Evolutionary conservation across 2,329 filamentous ascomycete species (phyloP).

Genomic region (Alternaria conjuncta): DNA sequence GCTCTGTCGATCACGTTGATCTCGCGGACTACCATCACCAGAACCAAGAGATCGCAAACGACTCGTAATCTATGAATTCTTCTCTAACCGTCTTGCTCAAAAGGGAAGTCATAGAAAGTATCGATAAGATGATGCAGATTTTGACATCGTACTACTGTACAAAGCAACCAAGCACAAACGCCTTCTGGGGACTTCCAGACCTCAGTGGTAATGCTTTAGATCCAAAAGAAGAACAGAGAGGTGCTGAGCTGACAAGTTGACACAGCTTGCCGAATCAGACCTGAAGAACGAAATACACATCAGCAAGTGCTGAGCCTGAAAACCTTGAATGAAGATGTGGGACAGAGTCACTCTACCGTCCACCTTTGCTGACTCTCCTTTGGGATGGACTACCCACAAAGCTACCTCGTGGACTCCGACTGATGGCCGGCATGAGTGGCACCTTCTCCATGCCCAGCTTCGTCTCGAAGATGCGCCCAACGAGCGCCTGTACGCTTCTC

Average conservation of each 20-base stretch:
- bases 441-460: constrained; percentile 31
- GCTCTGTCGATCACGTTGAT: not conserved
- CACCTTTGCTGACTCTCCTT: constrained; percentile 15
- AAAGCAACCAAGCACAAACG: not conserved
- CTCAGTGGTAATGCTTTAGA: not conserved
- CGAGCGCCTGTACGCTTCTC: constrained; percentile 74
- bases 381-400: constrained; percentile 28
- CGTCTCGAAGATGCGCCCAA: constrained; percentile 79
- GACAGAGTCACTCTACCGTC: constrained; percentile 5
- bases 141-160: not conserved
- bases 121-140: not conserved
- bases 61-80: not conserved
- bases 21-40: not conserved
- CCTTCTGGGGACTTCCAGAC: not conserved
- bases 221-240: not conserved
- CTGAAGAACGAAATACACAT: not conserved
- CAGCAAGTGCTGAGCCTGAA: not conserved
- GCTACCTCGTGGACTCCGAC: constrained; percentile 31
- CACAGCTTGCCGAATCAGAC: not conserved
- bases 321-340: not conserved
- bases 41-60: not conserved
- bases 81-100: not conserved
- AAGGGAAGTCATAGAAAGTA: not conserved
- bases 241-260: not conserved
- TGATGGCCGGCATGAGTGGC: constrained; percentile 30